A percentile compares a stretch with the other conserved stretches of the same genome.
Evolutionary conservation across 2,329 filamentous ascomycete species (phyloP).

Genomic region (Cadophora luteo-olivacea): DNA sequence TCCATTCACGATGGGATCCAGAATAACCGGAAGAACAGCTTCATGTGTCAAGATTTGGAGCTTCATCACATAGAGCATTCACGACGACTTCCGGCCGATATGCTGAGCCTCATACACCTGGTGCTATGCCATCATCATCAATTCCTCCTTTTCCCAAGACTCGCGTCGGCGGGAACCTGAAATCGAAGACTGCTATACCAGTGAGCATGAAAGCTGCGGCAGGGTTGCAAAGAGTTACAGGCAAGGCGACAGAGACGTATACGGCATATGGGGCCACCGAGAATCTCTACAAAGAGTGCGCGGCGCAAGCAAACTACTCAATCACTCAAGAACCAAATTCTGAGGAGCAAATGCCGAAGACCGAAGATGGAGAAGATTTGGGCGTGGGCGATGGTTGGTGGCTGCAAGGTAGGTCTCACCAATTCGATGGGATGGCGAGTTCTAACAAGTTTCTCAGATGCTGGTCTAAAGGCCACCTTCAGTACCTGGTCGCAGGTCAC

Average conservation of each 20-base stretch:
- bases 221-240: conserved; percentile 27
- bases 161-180: conserved; percentile 22
- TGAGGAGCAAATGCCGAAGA: conserved; percentile 71
- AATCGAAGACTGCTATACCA: conserved; percentile 10
- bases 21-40: background rate
- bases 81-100: conserved; percentile 38
- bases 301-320: conserved; percentile 38
- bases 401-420: conserved; percentile 72
- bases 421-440: background rate
- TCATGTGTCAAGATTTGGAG: background rate
- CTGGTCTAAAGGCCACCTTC: conserved; percentile 85
- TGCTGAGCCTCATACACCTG: conserved; percentile 33
- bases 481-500: conserved; percentile 96
- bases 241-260: conserved; percentile 66
- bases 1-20: background rate
- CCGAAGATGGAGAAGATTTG: conserved; percentile 81
- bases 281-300: conserved; percentile 56
- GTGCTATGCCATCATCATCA: conserved; percentile 32
- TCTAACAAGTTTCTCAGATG: conserved; percentile 56
- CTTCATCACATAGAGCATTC: conserved; percentile 29
- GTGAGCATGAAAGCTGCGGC: conserved; percentile 26
- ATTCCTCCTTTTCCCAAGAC: conserved; percentile 32
- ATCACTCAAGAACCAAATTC: conserved; percentile 45
- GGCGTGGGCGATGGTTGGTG: conserved; percentile 78
- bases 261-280: conserved; percentile 82